Evolutionary conservation across 441 rosid species (phyloP), one percentile per base, ranked within the genome.

Genomic region (Gossypium davidsonii): DNA sequence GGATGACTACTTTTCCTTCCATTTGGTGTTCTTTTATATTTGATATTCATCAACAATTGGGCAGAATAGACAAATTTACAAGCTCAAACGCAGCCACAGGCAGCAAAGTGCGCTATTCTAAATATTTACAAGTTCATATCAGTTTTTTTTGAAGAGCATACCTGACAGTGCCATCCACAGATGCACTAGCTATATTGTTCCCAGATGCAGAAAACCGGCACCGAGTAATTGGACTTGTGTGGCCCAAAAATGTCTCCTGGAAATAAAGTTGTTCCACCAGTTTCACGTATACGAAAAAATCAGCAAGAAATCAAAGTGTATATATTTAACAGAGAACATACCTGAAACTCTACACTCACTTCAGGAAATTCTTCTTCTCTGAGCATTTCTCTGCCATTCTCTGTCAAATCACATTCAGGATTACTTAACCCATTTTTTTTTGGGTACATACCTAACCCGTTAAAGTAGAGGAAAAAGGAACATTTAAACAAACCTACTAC

Each of bases 131-230:
- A 61, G 51, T 20, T 64, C 37, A 65, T 55, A 57, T 78, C 63
- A 69, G 52, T 15, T 20, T 55, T 69, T 66, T 60, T 37, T 53
- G 48, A 5, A 39, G 23, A 9, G 77, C 49, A 37, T 82, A 85
- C 94, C 94, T 87, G 84, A 89, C 94, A 28, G 94, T 89, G 73
- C 93, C 94, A 80, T 89, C 91, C 68, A 75, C 80, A 56, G 94
- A 89, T 70, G 94, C 91, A 79, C 91, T 89, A 68, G 91, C 90
- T 75, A 89, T 87, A 73, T 89, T 87, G 85, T 83, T 82, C 69
- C 94, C 94, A 69, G 94, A 84, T 61, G 90, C 91, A 79, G 94
- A 89, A 86, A 87, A 87, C 58, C 88, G 85, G 76, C 89, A 89
- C 34, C 89, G 73, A 52, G 89, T 85, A 74, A 89, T 87, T 64